Conservation (phyloP, 345 rosid genomes). For the Brassica incana region DNA sequence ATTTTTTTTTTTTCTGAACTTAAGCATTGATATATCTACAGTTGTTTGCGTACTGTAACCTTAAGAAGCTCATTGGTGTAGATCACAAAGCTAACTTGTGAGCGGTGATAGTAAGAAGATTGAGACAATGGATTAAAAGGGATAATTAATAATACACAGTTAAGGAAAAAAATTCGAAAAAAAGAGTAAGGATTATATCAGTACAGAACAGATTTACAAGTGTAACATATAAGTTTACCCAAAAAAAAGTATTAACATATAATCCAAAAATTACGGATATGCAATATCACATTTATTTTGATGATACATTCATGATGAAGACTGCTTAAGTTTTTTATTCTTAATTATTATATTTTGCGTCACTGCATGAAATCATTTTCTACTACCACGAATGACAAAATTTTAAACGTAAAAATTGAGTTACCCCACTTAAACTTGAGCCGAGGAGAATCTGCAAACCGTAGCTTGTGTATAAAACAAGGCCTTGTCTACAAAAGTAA, state of each 20-base stretch:
- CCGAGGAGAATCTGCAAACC: constrained; percentile 54
- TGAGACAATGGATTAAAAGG: background rate
- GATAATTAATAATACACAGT: background rate
- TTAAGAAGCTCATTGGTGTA: background rate
- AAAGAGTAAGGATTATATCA: background rate
- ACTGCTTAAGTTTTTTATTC: background rate
- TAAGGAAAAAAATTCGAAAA: background rate
- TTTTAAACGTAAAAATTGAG: background rate
- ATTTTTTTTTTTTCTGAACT: background rate
- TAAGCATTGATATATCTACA: background rate
- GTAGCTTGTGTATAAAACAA: constrained; percentile 63
- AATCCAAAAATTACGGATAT: background rate
- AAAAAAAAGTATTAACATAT: background rate
- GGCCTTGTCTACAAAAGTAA: constrained; percentile 63
- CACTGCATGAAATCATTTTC: background rate
- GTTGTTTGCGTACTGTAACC: background rate
- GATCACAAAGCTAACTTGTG: background rate
- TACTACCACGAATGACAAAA: background rate
- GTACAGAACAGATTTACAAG: background rate
- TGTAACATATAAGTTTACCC: too few species aligned
- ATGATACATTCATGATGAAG: background rate
- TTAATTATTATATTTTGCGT: background rate
- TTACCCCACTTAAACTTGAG: background rate
- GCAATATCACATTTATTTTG: background rate
- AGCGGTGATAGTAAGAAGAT: background rate